Evolutionary conservation across 805 yeast genomes (phyloP).

Genomic region (Candida khao-thaluensis): DNA sequence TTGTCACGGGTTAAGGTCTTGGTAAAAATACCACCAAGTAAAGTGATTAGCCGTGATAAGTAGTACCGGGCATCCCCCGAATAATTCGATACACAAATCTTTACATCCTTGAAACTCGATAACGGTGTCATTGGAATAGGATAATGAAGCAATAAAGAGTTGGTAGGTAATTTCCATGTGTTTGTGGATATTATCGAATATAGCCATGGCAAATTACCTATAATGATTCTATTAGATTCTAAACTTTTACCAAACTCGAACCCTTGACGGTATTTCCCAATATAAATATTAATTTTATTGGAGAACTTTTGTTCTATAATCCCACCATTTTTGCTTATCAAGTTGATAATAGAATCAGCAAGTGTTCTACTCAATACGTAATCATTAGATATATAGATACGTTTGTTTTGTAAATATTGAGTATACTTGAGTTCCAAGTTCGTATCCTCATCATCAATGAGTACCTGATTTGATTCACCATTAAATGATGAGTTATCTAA

Average conservation of each 20-base stretch:
- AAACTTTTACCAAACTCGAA: slow-evolving; percentile 50
- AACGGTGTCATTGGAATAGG: slow-evolving; percentile 61
- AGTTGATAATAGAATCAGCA: slow-evolving; percentile 34
- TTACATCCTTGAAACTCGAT: slow-evolving; percentile 51
- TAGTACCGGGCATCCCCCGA: slow-evolving; percentile 82
- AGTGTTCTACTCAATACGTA: slow-evolving; percentile 50
- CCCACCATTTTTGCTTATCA: slow-evolving; percentile 60
- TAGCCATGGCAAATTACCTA: slow-evolving; percentile 76
- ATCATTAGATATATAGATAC: slow-evolving; percentile 55
- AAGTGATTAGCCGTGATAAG: slow-evolving; percentile 57
- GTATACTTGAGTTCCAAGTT: slow-evolving; percentile 12
- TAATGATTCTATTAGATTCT: slow-evolving; percentile 37
- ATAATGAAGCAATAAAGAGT: slow-evolving; percentile 59
- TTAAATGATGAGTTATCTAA: slow-evolving; percentile 6
- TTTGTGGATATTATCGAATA: slow-evolving; percentile 60
- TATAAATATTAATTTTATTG: slow-evolving; percentile 37
- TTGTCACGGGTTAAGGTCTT: slow-evolving; percentile 61
- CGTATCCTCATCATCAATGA: slow-evolving; percentile 9
- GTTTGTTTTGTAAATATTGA: slow-evolving; percentile 41
- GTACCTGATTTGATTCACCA: background rate
- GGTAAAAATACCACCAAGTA: slow-evolving; percentile 77
- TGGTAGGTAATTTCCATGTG: slow-evolving; percentile 54
- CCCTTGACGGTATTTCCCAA: slow-evolving; percentile 66
- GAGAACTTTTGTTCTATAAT: slow-evolving; percentile 27
- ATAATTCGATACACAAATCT: slow-evolving; percentile 73